Percentiles rank a stretch among this genome's conserved stretches.
Evolutionary conservation across 169 alveolate genomes (phyloP).

Genomic region (Ichthyophthirius multifiliis): DNA sequence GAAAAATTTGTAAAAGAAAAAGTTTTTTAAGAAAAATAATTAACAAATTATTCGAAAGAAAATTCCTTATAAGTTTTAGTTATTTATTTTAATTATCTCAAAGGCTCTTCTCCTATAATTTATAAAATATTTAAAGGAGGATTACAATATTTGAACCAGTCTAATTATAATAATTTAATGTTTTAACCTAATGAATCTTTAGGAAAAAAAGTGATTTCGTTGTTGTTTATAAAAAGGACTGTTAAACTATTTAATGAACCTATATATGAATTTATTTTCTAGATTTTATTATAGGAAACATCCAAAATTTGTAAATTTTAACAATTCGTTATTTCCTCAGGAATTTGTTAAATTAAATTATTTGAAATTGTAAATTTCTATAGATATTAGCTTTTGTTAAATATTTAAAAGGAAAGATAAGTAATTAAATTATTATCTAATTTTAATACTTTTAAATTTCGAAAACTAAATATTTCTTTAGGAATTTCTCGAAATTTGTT

Average conservation of each 20-base stretch:
- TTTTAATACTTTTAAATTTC: slow-evolving; percentile 8
- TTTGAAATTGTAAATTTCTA: slow-evolving; percentile 14
- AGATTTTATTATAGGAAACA: slow-evolving; percentile 20
- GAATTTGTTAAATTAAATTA: slow-evolving; percentile 15
- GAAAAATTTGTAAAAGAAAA: background rate
- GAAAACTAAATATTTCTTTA: slow-evolving; percentile 20
- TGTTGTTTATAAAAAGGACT: background rate
- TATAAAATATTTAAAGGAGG: slow-evolving; percentile 4
- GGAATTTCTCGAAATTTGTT: slow-evolving; percentile 36
- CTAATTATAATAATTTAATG: slow-evolving; percentile 20
- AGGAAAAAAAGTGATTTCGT: slow-evolving; percentile 25
- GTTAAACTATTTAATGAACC: background rate
- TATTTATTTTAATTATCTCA: background rate
- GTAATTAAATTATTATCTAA: slow-evolving; percentile 30
- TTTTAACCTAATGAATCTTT: background rate
- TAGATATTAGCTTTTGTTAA: background rate
- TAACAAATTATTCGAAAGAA: background rate
- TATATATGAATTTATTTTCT: background rate
- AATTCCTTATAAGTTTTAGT: background rate
- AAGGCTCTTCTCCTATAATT: background rate
- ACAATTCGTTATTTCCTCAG: background rate
- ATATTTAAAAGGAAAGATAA: background rate
- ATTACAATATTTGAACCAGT: slow-evolving; percentile 34
- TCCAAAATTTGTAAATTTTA: slow-evolving; percentile 3
- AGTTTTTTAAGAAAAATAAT: background rate